Percentiles rank a stretch among this genome's conserved stretches.
These are phyloP conservation scores for Suillus variegatus DNA, from an alignment of 768 basidiomycete species.

Conservation along the genomic window DNA sequence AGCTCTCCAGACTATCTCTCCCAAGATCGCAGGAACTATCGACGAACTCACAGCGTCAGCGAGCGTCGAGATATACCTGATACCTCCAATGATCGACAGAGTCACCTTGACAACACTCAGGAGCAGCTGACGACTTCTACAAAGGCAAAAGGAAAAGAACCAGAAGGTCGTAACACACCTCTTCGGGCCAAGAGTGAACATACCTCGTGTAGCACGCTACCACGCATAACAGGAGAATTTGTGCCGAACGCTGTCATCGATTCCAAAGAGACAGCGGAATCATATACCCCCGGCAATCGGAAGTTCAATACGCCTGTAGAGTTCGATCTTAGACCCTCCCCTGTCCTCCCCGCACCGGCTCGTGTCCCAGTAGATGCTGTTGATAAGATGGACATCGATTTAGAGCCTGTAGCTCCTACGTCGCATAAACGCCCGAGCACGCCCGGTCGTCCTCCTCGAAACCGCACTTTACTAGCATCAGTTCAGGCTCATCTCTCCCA, in stretches of 20 bases:
- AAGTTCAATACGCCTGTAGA: not conserved
- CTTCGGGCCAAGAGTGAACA: not conserved
- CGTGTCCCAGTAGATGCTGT: constrained; percentile 7
- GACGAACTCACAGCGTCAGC: constrained; percentile 6
- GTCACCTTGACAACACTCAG: not conserved
- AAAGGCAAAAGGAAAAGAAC: not conserved
- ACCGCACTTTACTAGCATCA: constrained; percentile 46
- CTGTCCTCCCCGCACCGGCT: not conserved
- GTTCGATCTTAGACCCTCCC: not conserved
- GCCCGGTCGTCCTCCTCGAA: constrained; percentile 30
- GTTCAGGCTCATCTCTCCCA: constrained; percentile 47
- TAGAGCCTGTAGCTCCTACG: constrained; percentile 18
- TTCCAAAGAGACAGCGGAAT: not conserved
- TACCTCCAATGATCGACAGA: not conserved
- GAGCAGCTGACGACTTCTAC: not conserved
- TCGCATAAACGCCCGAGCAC: constrained; percentile 23
- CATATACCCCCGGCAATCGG: not conserved
- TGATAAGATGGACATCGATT: constrained; percentile 11
- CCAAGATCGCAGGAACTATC: constrained; percentile 7
- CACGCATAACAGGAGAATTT: not conserved
- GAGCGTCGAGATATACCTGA: constrained; percentile 6
- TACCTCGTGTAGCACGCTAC: not conserved
- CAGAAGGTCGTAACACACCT: not conserved
- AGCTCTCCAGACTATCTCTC: constrained; percentile 11
- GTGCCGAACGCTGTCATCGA: not conserved